Evolutionary conservation across 1,284 basidiomycete species (phyloP).

Genomic region (Ganoderma lingzhi): DNA sequence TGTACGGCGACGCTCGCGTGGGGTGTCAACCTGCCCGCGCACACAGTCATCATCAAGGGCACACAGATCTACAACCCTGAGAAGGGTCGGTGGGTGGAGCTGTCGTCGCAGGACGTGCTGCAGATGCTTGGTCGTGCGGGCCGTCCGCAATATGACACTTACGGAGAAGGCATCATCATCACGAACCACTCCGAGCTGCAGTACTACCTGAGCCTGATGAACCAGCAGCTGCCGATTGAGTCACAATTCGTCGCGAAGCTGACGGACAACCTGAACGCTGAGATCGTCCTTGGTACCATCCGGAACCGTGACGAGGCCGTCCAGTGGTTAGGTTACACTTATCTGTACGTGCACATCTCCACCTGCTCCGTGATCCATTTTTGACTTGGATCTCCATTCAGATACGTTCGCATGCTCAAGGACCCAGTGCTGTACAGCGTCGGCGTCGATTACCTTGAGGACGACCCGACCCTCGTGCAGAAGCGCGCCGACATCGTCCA

Average conservation of each 20-base stretch:
- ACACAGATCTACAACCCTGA: slow-evolving; percentile 99
- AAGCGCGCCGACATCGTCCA: slow-evolving; percentile 96
- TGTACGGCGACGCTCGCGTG: slow-evolving; percentile 98
- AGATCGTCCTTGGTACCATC: slow-evolving; percentile 96
- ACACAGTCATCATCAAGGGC: slow-evolving; percentile 99
- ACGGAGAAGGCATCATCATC: slow-evolving; percentile 98
- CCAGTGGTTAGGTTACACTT: slow-evolving; percentile 96
- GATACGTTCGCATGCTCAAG: slow-evolving; percentile 97
- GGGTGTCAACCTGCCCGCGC: slow-evolving; percentile 99
- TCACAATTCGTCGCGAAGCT: slow-evolving; percentile 93
- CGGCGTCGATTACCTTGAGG: slow-evolving; percentile 90
- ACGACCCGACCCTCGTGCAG: slow-evolving; percentile 86
- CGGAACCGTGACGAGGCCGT: slow-evolving; percentile 97
- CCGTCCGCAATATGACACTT: slow-evolving; percentile 97
- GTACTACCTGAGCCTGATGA: slow-evolving; percentile 94
- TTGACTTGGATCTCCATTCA: slow-evolving; percentile 35
- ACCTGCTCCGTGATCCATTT: neutral
- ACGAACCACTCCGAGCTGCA: slow-evolving; percentile 97
- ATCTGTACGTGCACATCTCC: slow-evolving; percentile 68
- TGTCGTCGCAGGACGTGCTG: slow-evolving; percentile 96
- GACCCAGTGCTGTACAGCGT: slow-evolving; percentile 92
- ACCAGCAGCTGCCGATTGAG: slow-evolving; percentile 97
- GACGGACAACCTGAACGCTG: slow-evolving; percentile 97
- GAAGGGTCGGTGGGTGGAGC: slow-evolving; percentile 97
- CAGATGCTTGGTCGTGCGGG: slow-evolving; percentile 99